Evolutionary conservation across 2,329 filamentous ascomycete species (phyloP).

Genomic region (Aspergillus carbonarius): DNA sequence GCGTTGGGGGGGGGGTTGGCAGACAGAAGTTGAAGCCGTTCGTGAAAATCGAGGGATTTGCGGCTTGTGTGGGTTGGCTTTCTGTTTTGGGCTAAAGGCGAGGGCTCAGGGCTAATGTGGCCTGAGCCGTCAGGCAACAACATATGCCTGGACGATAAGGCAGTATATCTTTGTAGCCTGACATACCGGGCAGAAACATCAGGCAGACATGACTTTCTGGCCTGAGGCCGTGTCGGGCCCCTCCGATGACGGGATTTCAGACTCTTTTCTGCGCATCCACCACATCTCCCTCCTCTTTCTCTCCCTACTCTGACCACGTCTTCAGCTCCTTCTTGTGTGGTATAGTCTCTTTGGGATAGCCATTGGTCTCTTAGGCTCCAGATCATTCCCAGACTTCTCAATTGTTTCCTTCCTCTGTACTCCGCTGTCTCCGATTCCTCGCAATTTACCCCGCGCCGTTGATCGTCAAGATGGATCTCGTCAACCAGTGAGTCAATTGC

Average conservation of each 20-base stretch:
- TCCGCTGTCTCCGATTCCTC: conserved; percentile 3
- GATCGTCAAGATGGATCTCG: conserved; percentile 55
- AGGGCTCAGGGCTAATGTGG: conserved; percentile 33
- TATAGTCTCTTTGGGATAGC: neutral
- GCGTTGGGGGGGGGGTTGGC: conserved; percentile 11
- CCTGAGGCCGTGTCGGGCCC: conserved; percentile 5
- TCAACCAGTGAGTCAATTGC: conserved; percentile 56
- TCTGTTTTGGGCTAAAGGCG: conserved; percentile 24
- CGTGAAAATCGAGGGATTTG: conserved; percentile 23
- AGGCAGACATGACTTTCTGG: neutral
- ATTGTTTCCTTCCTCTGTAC: neutral
- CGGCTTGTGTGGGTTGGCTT: conserved; percentile 38
- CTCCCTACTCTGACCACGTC: neutral
- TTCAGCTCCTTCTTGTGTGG: neutral
- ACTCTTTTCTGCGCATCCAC: conserved; percentile 4
- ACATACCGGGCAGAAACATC: conserved; percentile 2
- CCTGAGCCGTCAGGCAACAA: conserved; percentile 3
- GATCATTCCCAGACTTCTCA: neutral
- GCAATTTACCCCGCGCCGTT: conserved; percentile 22
- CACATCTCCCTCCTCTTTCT: neutral
- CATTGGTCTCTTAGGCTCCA: neutral
- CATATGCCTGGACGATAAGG: conserved; percentile 9
- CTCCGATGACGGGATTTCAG: neutral
- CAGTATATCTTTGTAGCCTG: neutral
- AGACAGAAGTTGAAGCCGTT: conserved; percentile 12